Conservation (phyloP, 345 rosid genomes). For the Corymbia maculata region DNA sequence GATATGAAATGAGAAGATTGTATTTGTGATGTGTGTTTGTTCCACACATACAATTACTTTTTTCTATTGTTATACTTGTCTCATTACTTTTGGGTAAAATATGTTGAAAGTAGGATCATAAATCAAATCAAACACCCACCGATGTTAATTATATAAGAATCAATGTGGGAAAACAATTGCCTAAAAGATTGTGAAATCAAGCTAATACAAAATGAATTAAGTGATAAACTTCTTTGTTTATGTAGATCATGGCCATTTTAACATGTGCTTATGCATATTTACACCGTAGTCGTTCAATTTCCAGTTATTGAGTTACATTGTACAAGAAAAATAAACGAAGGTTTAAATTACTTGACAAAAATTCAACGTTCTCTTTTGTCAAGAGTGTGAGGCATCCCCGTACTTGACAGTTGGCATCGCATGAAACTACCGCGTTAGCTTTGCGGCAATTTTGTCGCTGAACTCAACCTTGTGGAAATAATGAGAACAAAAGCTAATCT, state of each 20-base stretch:
- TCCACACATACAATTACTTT: neutral
- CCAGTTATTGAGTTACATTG: neutral
- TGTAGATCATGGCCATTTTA: neutral
- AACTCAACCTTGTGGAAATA: neutral
- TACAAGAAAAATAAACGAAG: neutral
- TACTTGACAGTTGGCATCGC: neutral
- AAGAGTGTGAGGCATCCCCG: neutral
- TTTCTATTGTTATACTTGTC: neutral
- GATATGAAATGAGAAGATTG: neutral
- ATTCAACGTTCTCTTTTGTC: neutral
- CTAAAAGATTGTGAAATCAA: neutral
- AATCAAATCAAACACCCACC: neutral
- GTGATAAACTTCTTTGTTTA: neutral
- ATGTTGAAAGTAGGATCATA: neutral
- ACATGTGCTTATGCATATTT: neutral
- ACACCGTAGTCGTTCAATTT: neutral
- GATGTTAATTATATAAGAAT: neutral
- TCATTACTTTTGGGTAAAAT: neutral
- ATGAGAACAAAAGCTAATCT: neutral
- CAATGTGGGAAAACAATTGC: neutral
- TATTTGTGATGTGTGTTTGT: neutral
- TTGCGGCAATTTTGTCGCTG: neutral
- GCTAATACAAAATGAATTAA: too few species aligned
- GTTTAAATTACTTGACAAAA: neutral
- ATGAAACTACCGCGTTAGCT: neutral